Conservation (phyloP, 2,329 filamentous ascomycete species). For the Tolypocladium sp. region DNA sequence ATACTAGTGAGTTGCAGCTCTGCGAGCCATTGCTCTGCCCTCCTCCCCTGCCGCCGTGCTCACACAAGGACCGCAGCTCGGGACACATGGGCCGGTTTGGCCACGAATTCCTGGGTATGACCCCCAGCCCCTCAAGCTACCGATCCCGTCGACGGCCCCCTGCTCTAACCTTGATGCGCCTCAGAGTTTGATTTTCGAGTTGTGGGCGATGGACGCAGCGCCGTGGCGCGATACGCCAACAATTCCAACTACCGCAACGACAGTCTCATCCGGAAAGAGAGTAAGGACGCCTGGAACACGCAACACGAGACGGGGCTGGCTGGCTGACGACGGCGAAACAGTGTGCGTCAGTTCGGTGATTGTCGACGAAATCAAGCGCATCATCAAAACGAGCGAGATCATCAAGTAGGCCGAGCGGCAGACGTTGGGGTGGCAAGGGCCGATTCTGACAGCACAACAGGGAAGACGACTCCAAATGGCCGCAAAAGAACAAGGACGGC, state of each 20-base stretch:
- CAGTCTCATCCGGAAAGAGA: slow-evolving; percentile 97
- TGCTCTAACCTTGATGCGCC: background rate
- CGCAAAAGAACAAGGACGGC: slow-evolving; percentile 98
- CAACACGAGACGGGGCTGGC: background rate
- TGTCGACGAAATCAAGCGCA: slow-evolving; percentile 90
- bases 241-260: slow-evolving; percentile 99
- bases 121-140: background rate
- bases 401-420: slow-evolving; percentile 59
- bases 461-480: slow-evolving; percentile 98
- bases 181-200: slow-evolving; percentile 94
- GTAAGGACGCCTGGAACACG: slow-evolving; percentile 42
- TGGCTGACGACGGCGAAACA: slow-evolving; percentile 26
- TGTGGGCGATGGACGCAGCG: slow-evolving; percentile 85
- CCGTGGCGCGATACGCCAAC: slow-evolving; percentile 93
- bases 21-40: background rate
- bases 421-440: background rate
- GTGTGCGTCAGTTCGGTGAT: slow-evolving; percentile 93
- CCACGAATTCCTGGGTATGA: slow-evolving; percentile 86
- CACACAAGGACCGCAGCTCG: slow-evolving; percentile 50
- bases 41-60: background rate
- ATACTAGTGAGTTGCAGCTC: slow-evolving; percentile 70
- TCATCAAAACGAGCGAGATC: slow-evolving; percentile 95
- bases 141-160: background rate
- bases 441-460: slow-evolving; percentile 31
- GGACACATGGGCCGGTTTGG: slow-evolving; percentile 96